Evolutionary conservation across 257 asterid species (phyloP).

Genomic region (Voacanga thouarsii): DNA sequence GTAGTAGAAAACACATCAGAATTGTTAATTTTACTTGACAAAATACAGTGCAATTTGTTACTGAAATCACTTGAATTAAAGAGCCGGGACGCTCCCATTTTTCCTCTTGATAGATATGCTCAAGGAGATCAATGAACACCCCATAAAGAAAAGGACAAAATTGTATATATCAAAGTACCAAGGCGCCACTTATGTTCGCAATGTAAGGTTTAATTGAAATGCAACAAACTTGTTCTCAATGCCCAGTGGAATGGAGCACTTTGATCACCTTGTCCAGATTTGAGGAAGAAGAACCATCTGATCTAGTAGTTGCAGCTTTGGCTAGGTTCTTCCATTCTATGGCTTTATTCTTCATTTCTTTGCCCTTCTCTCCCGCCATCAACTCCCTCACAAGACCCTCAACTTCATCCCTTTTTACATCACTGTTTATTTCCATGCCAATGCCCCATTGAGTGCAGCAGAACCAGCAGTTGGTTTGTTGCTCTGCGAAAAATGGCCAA

Average conservation of each 20-base stretch:
- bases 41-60: too few species aligned
- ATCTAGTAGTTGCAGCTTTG: slow-evolving; percentile 5
- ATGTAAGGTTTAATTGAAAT: too few species aligned
- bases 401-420: slow-evolving; percentile 28
- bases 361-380: slow-evolving; percentile 26
- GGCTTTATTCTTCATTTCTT: slow-evolving; percentile 23
- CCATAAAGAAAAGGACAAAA: too few species aligned
- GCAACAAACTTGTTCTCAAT: neutral
- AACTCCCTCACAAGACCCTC: slow-evolving; percentile 25
- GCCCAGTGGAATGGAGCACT: neutral
- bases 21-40: too few species aligned
- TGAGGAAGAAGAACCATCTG: slow-evolving; percentile 22
- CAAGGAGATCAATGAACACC: too few species aligned
- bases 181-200: too few species aligned
- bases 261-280: slow-evolving; percentile 26
- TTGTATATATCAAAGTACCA: too few species aligned
- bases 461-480: slow-evolving; percentile 30
- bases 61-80: too few species aligned
- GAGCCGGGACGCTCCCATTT: too few species aligned
- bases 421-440: slow-evolving; percentile 28
- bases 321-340: slow-evolving; percentile 28
- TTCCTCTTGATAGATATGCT: too few species aligned
- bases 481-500: slow-evolving; percentile 37
- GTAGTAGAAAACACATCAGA: too few species aligned
- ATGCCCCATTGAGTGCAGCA: slow-evolving; percentile 19